Base-by-base conservation (phyloP, 179 eudicot species). In the Silene coronaria region DNA sequence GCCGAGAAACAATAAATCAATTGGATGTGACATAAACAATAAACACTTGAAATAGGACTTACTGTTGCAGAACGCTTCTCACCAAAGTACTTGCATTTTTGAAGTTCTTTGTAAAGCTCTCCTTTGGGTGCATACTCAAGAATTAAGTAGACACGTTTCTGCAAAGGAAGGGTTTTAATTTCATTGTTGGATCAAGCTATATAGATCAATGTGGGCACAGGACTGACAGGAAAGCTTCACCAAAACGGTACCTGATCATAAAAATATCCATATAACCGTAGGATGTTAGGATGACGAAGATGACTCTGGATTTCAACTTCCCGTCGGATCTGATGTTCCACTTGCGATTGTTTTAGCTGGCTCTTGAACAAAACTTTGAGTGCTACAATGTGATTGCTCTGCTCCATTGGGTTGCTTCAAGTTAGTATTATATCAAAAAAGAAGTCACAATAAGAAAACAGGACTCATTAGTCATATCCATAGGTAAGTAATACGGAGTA, bases 231-330 rank as follows among this genome's bases (percentile, higher is more conserved):
- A 67, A 7, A 67, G 46, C 11, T 28, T 17, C 32, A 36, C 24
- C 23, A 19, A 24, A 45, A 48, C 42, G 64, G 12, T 85, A 88
- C 98, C 97, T 94, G 98, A 82, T 94, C 98, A 76, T 94, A 94
- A 53, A 94, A 94, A 81, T 94, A 94, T 27, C 97, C 98, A 81
- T 92, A 94, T 3, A 94, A 86, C 45, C 98, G 88, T 32, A 94
- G 75, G 48, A 94, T 94, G 81, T 94, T 94, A 45, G 98, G 90
- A 77, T 94, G 95, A 62, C 98, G 88, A 73, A 94, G 97, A 78
- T 94, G 98, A 82, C 97, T 94, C 80, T 94, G 98, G 34, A 94
- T 94, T 80, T 94, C 98, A 59, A 94, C 98, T 86, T 94, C 98
- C 23, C 98, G 88, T 4, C 97, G 90, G 63, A 94, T 96, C 85